phyloP scores from a whole-genome alignment of 1,284 basidiomycete species.

The Lentinula novae-zelandiae region DNA sequence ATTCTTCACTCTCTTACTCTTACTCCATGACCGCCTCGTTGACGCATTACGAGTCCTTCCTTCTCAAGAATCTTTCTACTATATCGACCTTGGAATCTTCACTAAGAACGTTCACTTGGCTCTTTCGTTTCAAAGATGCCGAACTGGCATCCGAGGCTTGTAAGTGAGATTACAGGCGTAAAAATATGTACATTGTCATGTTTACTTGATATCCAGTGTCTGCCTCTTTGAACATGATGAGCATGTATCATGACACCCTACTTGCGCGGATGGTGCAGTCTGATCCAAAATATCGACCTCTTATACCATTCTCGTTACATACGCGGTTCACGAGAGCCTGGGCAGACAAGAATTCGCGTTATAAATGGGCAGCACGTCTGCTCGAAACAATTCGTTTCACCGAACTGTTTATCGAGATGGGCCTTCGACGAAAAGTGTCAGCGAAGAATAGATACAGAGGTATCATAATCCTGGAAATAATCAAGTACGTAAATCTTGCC shows the following conservation, averaged over 20 bases:
- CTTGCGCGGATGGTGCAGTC: constrained; percentile 62
- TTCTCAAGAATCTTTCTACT: constrained; percentile 79
- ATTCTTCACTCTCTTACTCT: not conserved
- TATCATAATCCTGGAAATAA: constrained; percentile 67
- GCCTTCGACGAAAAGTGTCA: constrained; percentile 66
- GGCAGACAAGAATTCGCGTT: constrained; percentile 61
- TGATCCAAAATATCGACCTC: constrained; percentile 63
- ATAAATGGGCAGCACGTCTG: constrained; percentile 72
- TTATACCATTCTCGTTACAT: constrained; percentile 66
- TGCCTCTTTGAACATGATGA: constrained; percentile 68
- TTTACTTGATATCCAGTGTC: constrained; percentile 47
- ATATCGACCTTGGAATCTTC: constrained; percentile 88
- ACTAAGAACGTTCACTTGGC: constrained; percentile 88
- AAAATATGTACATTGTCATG: constrained; percentile 18
- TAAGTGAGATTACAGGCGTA: constrained; percentile 44
- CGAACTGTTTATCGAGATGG: constrained; percentile 86
- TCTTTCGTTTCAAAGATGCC: constrained; percentile 94
- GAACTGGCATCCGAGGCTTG: constrained; percentile 89
- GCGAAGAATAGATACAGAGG: constrained; percentile 64
- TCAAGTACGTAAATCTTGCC: constrained; percentile 61
- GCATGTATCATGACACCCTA: constrained; percentile 86
- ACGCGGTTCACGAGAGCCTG: constrained; percentile 83
- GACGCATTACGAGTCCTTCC: constrained; percentile 75
- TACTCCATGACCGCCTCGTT: constrained; percentile 25
- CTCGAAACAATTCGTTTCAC: constrained; percentile 76